Evolutionary conservation across 2,329 filamentous ascomycete genomes (phyloP), one percentile per base, ranked within the genome.

Genomic region (Chaetothyriales sp.): DNA sequence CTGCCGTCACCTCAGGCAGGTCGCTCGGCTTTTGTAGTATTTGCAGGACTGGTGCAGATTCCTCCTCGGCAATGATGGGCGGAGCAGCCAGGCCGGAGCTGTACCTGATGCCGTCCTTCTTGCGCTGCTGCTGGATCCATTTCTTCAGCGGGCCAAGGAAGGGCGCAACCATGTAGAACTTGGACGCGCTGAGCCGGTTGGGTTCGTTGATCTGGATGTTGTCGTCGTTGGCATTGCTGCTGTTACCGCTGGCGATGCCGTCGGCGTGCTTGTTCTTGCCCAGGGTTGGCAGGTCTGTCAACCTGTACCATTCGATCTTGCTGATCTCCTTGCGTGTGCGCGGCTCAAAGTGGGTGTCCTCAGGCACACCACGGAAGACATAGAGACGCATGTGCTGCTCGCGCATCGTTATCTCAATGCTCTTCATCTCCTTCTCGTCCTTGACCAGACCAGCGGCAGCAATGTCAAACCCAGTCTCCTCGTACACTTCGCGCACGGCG

Each of bases 81-180:
- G 54, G 59, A 48, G 51, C 55, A 26, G 51, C 50, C 25, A 51
- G 79, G 79, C 48, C 75, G 65, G 39, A 72, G 70, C 54, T 83
- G 78, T 44, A 81, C 76, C 20, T 71, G 65, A 72, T 68, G 10
- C 73, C 66, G 18, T 86, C 84, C n/a, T 76, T 73, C 68, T 83
- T 88, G 70, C 79, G 83, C 68, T 94, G 86, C 56, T 83, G 78
- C n/a, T 80, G 72, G 46, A 96, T 87, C 89, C 89, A 96, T 65
- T 86, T 87, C 67, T 87, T 89, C 47, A 98, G 68, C 5, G 81
- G 84, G 1, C 80, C 80, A 50, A 96, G 73, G 63, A 98, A 98
- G 0, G 90, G 89, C 0, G 88, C 88, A 18, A 98, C 92, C 86
- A 96, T 95, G 68, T 95, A 98, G 65, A 95, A 96, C 63, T 90